Evolutionary conservation across 495 filamentous ascomycete species (phyloP).

Genomic region (Neurospora africana): DNA sequence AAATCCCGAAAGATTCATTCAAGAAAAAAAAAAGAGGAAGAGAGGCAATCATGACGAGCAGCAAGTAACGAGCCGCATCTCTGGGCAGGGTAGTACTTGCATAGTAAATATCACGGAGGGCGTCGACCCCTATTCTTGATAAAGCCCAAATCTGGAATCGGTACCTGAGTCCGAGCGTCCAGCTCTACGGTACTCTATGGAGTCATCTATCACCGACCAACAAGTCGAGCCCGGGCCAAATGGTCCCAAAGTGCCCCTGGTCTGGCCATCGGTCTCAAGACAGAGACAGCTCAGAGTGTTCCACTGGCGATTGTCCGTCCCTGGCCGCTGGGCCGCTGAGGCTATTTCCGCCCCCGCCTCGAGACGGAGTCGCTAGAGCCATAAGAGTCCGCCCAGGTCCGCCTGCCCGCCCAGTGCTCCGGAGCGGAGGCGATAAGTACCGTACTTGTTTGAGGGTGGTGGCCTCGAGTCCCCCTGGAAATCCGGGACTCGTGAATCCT

Average conservation of each 20-base stretch:
- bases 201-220: not conserved
- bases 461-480: not conserved
- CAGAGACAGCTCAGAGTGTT: not conserved
- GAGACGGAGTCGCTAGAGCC: not conserved
- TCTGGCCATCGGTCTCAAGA: not conserved
- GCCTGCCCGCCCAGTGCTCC: not conserved
- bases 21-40: not conserved
- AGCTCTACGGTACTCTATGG: not conserved
- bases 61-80: not conserved
- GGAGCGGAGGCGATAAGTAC: not conserved
- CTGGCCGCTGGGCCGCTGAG: not conserved
- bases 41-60: not conserved
- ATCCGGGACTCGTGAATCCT: not conserved
- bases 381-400: not conserved
- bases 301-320: not conserved
- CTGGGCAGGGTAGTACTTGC: not conserved
- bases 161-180: not conserved
- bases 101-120: not conserved
- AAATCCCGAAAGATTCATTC: not conserved
- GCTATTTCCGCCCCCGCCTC: not conserved
- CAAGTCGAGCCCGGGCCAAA: not conserved
- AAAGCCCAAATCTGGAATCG: not conserved
- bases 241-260: not conserved
- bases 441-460: not conserved
- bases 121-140: not conserved